Evolutionary conservation across 2,329 filamentous ascomycete genomes (phyloP), one percentile per base, ranked within the genome.

Genomic region (Coniochaeta hoffmannii): DNA sequence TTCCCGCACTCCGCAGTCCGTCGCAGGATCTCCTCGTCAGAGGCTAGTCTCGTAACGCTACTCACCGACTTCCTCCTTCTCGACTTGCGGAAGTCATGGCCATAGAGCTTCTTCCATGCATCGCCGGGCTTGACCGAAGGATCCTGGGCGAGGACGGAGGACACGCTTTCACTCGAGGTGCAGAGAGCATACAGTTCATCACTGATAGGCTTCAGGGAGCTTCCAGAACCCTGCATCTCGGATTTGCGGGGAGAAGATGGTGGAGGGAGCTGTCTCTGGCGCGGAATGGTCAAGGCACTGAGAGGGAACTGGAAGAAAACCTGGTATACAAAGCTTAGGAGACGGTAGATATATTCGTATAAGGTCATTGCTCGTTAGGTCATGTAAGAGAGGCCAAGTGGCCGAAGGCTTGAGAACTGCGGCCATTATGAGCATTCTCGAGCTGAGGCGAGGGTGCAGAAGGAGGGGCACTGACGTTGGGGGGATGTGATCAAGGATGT

Each of bases 1-100:
- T 80, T 82, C 1, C 88, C 88, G 65, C 87, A 90, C 55, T 75
- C 64, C 8, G 71, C 69, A 1, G 85, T 84, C 46, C 72, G 75
- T 36, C 80, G 68, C 26, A 88, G 65, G 30, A 79, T 76, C 50
- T 78, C 41, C 22, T 46, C 73, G 2, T 66, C 50, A 60, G 49
- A 31, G n/a, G n/a, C 11, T 32, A 28, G 6, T 12, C 15, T 34
- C 28, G 28, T 2, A 19, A 22, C 28, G 32, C 49, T 28, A 56
- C 54, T 56, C 64, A 19, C 55, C 63, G 53, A 53, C 15, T 35
- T 8, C 15, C 24, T 36, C 19, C 15, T 62, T n/a, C 51, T 57
- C 7, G 53, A 57, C 41, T 62, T 62, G 12, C 61, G 54, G 5
- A 58, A 44, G 22, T 65, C 59, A 1, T 65, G 56, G 1, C 67